Base-by-base conservation (phyloP, 2,329 filamentous ascomycete genomes). In the Fusarium nelsonii region DNA sequence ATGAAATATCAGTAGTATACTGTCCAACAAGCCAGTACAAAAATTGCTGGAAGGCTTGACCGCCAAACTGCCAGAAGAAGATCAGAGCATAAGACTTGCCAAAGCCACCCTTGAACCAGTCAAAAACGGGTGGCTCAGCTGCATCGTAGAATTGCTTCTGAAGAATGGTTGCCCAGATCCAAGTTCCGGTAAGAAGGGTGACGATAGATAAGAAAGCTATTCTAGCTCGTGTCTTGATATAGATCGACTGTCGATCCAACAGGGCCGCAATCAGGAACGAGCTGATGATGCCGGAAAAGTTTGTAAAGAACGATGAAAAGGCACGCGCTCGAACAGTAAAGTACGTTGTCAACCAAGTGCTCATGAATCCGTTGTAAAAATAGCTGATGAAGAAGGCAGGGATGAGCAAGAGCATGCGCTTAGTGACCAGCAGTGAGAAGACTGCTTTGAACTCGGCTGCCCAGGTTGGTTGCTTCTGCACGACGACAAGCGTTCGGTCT, bases 41-140 rank as follows among this genome's bases (percentile, higher is more conserved):
- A 8, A 63, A 63, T 10, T 63, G 60, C 5, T 63, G 60, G 50
- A 71, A 71, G 0, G 68, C 68, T 16, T 71, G 68, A 0, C 68
- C 68, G 4, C 63, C 68, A 5, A 70, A 71, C 2, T 70, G 60
- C 68, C 68, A 71, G 60, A 71, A 70, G 18, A 70, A 71, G 11
- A 71, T 64, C 1, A 71, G 20, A 14, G 64, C 39, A 20, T 71
- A 70, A 2, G 68, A 30, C 37, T 68, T 68, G 36, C 64, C 64
- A 12, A 71, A 71, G 3, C 68, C 64, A 2, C 68, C 68, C 37
- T 68, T 63, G 36, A 68, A 65, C 68, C 68, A 71, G 18, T 69
- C 66, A 39, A 62, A 58, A 1, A 69, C 60, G 4, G 65, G 65
- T 2, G 65, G 52, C 12, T 65, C 51, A 8, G 37, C 39, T 2